phyloP scores from a whole-genome alignment of 2,329 filamentous ascomycete genomes.

The Penicillium sp. region DNA sequence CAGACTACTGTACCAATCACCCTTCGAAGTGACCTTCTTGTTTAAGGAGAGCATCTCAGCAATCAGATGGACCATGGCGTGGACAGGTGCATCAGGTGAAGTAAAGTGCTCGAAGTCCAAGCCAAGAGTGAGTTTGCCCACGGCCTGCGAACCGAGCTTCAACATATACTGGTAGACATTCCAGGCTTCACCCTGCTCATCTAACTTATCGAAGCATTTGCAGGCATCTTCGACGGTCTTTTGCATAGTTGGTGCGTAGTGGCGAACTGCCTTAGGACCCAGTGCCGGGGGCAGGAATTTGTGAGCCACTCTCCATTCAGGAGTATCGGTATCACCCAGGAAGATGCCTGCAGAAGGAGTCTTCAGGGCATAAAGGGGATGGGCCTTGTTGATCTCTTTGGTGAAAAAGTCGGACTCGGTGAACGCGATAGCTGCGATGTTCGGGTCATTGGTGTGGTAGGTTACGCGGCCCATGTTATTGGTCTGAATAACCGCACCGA shows the following conservation, averaged over 20 bases:
- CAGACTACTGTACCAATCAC: constrained; percentile 55
- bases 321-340: constrained; percentile 32
- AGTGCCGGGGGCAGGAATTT: constrained; percentile 48
- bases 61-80: constrained; percentile 53
- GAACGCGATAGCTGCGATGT: constrained; percentile 47
- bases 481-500: constrained; percentile 53
- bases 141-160: constrained; percentile 45
- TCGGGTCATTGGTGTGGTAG: constrained; percentile 53
- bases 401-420: constrained; percentile 53
- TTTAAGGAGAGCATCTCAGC: constrained; percentile 54
- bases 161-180: constrained; percentile 53
- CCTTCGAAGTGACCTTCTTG: constrained; percentile 56
- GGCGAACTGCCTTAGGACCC: constrained; percentile 8
- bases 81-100: constrained; percentile 45
- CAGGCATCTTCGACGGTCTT: constrained; percentile 52
- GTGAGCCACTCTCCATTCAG: constrained; percentile 47
- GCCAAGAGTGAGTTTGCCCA: constrained; percentile 46
- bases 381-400: constrained; percentile 46
- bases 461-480: constrained; percentile 51
- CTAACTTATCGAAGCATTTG: constrained; percentile 49
- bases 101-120: constrained; percentile 48
- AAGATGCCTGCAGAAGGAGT: constrained; percentile 30
- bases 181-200: constrained; percentile 44
- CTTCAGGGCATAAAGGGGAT: constrained; percentile 31
- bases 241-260: constrained; percentile 59